Evolutionary conservation across 331 rosid genomes (phyloP).

Genomic region (Saraca asoca): DNA sequence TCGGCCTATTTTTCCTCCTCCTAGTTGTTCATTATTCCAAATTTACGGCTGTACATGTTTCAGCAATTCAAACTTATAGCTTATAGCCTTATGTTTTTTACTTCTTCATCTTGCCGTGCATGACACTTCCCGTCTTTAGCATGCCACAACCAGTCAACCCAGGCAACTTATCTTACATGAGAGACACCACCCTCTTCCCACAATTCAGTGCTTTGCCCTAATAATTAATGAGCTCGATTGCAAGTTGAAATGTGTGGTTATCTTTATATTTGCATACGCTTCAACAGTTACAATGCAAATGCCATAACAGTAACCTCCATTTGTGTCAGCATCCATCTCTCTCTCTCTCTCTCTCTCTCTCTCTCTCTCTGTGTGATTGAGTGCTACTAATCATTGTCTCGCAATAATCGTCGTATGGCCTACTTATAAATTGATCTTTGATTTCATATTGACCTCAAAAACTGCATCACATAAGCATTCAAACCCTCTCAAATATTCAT

Average conservation of each 20-base stretch:
- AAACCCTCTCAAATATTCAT: too few relatives aligned
- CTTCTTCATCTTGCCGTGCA: too few relatives aligned
- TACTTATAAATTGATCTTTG: slow-evolving; percentile 13
- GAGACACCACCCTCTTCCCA: slow-evolving; percentile 21
- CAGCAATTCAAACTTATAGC: too few relatives aligned
- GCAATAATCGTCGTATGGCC: slow-evolving; percentile 3
- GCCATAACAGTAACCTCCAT: slow-evolving; percentile 43
- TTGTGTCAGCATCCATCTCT: slow-evolving; percentile 37
- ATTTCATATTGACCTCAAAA: slow-evolving; percentile 11
- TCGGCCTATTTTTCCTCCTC: too few relatives aligned
- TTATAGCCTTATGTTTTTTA: too few relatives aligned
- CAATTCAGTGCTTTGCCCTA: slow-evolving; percentile 15
- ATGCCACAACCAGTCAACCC: too few relatives aligned
- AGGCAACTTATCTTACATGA: too few relatives aligned
- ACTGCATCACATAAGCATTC: neutral
- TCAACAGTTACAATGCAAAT: slow-evolving; percentile 40
- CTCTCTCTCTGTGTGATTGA: neutral
- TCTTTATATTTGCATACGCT: slow-evolving; percentile 32
- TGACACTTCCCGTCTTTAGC: too few relatives aligned
- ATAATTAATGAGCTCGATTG: neutral
- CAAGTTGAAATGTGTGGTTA: slow-evolving; percentile 14
- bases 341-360: too few relatives aligned
- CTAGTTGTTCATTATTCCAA: too few relatives aligned
- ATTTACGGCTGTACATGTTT: too few relatives aligned
- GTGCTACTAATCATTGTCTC: slow-evolving; percentile 28